Conservation (phyloP, 1,284 basidiomycete species). For the Hortiboletus rubellus region DNA sequence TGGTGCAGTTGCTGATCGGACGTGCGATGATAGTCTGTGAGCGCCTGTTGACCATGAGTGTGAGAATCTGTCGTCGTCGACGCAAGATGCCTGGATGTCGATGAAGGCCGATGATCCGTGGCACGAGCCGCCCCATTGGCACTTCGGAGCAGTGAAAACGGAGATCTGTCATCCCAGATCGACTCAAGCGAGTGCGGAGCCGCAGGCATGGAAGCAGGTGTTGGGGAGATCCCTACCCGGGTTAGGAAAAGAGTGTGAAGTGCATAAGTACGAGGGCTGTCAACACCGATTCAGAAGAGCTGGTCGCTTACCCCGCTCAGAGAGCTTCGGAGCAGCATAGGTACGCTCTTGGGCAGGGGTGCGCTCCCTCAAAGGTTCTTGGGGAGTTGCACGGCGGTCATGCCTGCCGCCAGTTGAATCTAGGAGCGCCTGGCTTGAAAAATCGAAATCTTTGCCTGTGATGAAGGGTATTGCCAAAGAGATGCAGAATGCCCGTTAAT, state of each 20-base stretch:
- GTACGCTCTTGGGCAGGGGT: conserved; percentile 33
- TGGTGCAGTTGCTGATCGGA: conserved; percentile 35
- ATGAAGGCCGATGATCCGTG: conserved; percentile 31
- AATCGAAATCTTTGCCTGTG: conserved; percentile 92
- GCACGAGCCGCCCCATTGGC: conserved; percentile 48
- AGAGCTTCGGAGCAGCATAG: conserved; percentile 13
- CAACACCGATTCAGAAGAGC: conserved; percentile 13
- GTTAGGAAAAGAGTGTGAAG: conserved; percentile 12
- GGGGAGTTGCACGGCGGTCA: conserved; percentile 22
- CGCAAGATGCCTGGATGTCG: conserved; percentile 24
- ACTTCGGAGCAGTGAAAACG: conserved; percentile 66
- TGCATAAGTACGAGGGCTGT: conserved; percentile 11
- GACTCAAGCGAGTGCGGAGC: conserved; percentile 58
- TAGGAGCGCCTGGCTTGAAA: conserved; percentile 53
- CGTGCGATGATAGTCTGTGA: conserved; percentile 27
- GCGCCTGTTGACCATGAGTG: conserved; percentile 21
- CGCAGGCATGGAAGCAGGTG: conserved; percentile 28
- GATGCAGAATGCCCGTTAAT: conserved; percentile 4
- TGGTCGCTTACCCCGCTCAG: conserved; percentile 33
- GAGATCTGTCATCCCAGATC: conserved; percentile 78
- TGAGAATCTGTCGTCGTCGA: conserved; percentile 24
- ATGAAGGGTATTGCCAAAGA: conserved; percentile 3
- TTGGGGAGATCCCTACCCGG: conserved; percentile 35
- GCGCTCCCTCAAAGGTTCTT: conserved; percentile 27
- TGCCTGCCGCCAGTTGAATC: conserved; percentile 6